A percentile compares a stretch with the other conserved stretches of the same genome.
Conservation (phyloP, 768 basidiomycete species). For the Boletus coccyginus region DNA sequence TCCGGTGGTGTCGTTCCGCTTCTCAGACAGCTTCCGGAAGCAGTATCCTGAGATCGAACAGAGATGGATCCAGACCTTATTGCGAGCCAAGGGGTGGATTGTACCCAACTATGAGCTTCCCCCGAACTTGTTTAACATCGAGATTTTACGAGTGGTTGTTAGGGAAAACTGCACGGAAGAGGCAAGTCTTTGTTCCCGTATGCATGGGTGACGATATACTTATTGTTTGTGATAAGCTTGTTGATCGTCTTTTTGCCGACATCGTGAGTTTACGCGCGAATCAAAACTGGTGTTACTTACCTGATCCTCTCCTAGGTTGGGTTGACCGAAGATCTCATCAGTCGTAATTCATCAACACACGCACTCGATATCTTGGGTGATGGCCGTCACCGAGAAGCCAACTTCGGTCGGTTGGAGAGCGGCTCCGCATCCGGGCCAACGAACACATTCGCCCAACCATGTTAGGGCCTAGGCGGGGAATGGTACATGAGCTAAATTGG, state of each 20-base stretch:
- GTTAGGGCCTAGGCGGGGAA: too few relatives aligned
- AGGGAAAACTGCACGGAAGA: slow-evolving; percentile 53
- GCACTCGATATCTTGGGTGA: slow-evolving; percentile 44
- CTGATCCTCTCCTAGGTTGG: slow-evolving; percentile 43
- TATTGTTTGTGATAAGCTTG: slow-evolving; percentile 38
- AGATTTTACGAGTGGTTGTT: slow-evolving; percentile 64
- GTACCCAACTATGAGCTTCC: slow-evolving; percentile 62
- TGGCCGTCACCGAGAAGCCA: slow-evolving; percentile 28
- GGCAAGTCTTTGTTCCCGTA: slow-evolving; percentile 31
- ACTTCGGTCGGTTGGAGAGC: slow-evolving; percentile 44
- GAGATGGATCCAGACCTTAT: slow-evolving; percentile 51
- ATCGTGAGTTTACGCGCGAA: slow-evolving; percentile 45
- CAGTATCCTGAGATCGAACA: slow-evolving; percentile 58
- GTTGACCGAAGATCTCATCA: slow-evolving; percentile 56
- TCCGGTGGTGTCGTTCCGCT: slow-evolving; percentile 52
- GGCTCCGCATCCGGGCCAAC: slow-evolving; percentile 46
- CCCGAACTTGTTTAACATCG: slow-evolving; percentile 45
- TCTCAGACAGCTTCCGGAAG: slow-evolving; percentile 51
- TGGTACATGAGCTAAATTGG: neutral
- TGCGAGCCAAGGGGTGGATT: slow-evolving; percentile 53
- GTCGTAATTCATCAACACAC: slow-evolving; percentile 47
- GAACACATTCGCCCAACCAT: slow-evolving; percentile 71
- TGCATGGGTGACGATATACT: slow-evolving; percentile 24
- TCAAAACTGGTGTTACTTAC: slow-evolving; percentile 4
- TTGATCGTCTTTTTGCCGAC: slow-evolving; percentile 66